Evolutionary conservation across 768 basidiomycete species (phyloP).

Genomic region (Lyophyllum semitale): DNA sequence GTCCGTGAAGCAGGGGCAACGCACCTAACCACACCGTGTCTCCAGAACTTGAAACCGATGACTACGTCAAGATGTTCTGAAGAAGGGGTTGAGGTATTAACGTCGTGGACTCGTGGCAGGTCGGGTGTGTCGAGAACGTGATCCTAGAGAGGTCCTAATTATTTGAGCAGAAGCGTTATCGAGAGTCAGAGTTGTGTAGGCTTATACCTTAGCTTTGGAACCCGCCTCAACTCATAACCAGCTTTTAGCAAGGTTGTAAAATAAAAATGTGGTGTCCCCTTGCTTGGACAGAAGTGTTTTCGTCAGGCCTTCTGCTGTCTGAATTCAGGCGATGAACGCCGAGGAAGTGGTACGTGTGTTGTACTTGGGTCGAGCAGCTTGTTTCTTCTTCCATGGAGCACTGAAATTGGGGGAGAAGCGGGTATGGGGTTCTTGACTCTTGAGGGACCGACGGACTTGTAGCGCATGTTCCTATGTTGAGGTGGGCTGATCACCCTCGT

Average conservation of each 20-base stretch:
- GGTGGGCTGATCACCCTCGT: conserved; percentile 50
- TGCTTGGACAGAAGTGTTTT: conserved; percentile 74
- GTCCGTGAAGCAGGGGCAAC: conserved; percentile 18
- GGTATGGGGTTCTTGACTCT: conserved; percentile 44
- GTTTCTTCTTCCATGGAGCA: conserved; percentile 61
- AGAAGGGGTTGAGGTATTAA: conserved; percentile 77
- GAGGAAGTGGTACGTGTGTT: conserved; percentile 90
- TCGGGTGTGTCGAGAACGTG: conserved; percentile 84
- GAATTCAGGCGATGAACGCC: conserved; percentile 87
- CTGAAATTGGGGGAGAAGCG: conserved; percentile 56
- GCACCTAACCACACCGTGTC: conserved; percentile 94
- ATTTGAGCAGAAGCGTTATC: background rate
- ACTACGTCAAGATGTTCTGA: conserved; percentile 83
- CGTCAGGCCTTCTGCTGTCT: conserved; percentile 75
- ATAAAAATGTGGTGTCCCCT: conserved; percentile 84
- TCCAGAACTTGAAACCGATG: conserved; percentile 92
- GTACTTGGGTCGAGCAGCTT: conserved; percentile 75
- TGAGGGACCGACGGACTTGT: conserved; percentile 34
- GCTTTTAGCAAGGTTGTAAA: conserved; percentile 85
- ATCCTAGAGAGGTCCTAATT: conserved; percentile 82
- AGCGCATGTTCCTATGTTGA: conserved; percentile 41
- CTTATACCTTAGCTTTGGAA: conserved; percentile 73
- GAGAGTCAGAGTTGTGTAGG: conserved; percentile 3
- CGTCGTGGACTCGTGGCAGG: conserved; percentile 91
- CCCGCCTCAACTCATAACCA: conserved; percentile 88